Evolutionary conservation across 106 monocot genomes (phyloP), one percentile per base, ranked within the genome.

Genomic region (Apostasia ramifera): DNA sequence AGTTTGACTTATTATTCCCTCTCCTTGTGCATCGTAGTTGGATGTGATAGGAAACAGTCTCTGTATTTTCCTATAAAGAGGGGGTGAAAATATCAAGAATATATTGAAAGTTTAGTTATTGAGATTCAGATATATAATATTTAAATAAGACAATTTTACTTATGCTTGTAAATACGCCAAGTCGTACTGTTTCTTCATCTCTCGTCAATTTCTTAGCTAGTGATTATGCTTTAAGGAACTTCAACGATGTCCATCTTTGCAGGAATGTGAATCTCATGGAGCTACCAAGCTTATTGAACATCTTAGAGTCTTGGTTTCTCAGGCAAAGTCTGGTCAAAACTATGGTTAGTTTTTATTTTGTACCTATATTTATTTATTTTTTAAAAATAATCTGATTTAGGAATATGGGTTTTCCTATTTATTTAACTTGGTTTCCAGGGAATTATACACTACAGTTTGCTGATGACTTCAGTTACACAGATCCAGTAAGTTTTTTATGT

Each of bases 221-320:
- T 26, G 26, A 26, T 26, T 26, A 26, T 26, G 26, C 26, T 26
- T 26, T 26, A 26, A 26, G 26, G 26, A 26, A 26, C 26, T 26
- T 26, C 26, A 26, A 26, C 26, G 26, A 26, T 73, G 6, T 40
- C 5, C 37, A 1, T 59, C 50, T 71, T 70, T 62, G 40, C 55
- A 98, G 98, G 90, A 98, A 76, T 98, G 98, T 71, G 87, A 90
- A 74, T 98, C 93, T 13, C 79, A 79, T 54, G 88, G 81, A 58
- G 98, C 98, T 7, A 93, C 83, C 74, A 57, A 87, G 72, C 90
- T 98, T 93, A 76, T 98, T 11, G 81, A 78, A 47, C 70, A 90
- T 67, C 90, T 98, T 63, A 84, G 93, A 70, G 82, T 84, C 37
- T 26, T 87, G 42, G 81, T 98, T 45, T 79, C 85, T 1, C 77